Evolutionary conservation across 2,329 filamentous ascomycete species (phyloP).

Genomic region (Didymella arachidicola): DNA sequence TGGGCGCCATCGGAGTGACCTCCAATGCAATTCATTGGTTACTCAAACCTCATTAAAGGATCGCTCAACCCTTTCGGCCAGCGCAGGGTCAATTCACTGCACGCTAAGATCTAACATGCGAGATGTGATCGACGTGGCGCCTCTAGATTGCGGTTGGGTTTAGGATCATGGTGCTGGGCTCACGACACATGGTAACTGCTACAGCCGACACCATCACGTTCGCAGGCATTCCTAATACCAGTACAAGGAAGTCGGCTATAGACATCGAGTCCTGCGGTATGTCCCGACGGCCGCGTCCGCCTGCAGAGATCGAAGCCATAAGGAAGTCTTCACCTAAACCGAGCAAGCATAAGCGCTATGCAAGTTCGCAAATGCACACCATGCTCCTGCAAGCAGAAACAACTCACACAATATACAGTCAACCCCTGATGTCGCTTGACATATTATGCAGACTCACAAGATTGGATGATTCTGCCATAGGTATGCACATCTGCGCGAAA

Average conservation of each 20-base stretch:
- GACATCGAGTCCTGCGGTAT: background rate
- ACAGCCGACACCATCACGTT: background rate
- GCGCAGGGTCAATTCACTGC: background rate
- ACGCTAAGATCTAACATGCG: conserved; percentile 21
- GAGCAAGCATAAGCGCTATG: background rate
- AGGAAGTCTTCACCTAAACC: conserved; percentile 1
- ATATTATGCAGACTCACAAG: background rate
- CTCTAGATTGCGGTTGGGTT: conserved; percentile 14
- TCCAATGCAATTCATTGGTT: conserved; percentile 5
- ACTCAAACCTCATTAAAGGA: background rate
- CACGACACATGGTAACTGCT: background rate
- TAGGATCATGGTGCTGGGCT: conserved; percentile 9
- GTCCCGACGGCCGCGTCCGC: background rate
- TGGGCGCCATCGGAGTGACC: background rate
- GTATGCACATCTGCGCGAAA: background rate
- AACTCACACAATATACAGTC: background rate
- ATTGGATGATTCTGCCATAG: background rate
- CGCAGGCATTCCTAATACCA: background rate
- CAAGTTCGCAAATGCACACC: background rate
- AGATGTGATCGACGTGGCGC: conserved; percentile 21
- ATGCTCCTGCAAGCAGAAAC: background rate
- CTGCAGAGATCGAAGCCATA: conserved; percentile 5
- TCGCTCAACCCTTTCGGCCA: conserved; percentile 1
- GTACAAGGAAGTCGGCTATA: conserved; percentile 3
- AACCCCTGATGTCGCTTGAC: background rate